Conservation (phyloP, 2,329 filamentous ascomycete species). For the Stachybotrys elegans region DNA sequence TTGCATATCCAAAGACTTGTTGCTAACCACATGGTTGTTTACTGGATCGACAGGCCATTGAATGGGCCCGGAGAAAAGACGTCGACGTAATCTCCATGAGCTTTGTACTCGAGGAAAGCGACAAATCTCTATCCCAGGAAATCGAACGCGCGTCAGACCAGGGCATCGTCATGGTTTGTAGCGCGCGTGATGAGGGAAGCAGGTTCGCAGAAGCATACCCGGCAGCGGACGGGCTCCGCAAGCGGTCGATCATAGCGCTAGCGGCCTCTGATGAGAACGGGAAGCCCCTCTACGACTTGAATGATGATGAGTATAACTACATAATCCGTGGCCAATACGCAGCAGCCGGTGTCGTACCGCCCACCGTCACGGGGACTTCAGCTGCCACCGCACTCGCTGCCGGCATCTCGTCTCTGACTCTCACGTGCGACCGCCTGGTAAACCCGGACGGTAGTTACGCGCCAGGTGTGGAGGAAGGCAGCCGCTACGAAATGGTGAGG, state of each 20-base stretch:
- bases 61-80: background rate
- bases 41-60: background rate
- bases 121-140: background rate
- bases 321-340: background rate
- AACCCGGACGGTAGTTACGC: background rate
- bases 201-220: background rate
- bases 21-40: no score
- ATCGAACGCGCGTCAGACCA: background rate
- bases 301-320: background rate
- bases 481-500: background rate
- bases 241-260: background rate
- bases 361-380: background rate
- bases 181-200: background rate
- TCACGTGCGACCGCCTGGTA: background rate
- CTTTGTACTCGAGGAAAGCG: background rate
- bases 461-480: background rate
- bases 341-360: background rate
- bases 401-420: background rate
- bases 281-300: background rate
- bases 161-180: background rate
- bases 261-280: background rate
- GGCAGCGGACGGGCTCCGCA: background rate
- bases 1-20: no score
- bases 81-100: background rate
- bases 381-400: background rate